Conservation (phyloP, 352 stramenopile species). For the Pythium dissotocum region DNA sequence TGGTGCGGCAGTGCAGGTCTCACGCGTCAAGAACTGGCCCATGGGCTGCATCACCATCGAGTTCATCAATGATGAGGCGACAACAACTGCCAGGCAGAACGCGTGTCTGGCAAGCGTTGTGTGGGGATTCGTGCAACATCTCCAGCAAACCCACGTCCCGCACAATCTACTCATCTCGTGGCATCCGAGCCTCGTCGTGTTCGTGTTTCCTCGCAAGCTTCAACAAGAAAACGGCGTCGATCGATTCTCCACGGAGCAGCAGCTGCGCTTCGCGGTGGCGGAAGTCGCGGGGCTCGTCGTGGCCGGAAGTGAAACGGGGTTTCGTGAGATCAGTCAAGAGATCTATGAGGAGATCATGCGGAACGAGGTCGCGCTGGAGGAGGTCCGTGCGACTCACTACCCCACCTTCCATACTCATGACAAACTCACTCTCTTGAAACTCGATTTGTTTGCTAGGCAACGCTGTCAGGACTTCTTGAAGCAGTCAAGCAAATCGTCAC, state of each 20-base stretch:
- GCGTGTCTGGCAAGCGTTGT: neutral
- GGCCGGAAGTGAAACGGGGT: slow-evolving; percentile 33
- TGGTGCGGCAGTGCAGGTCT: slow-evolving; percentile 19
- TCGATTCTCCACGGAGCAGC: slow-evolving; percentile 15
- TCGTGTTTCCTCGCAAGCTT: slow-evolving; percentile 59
- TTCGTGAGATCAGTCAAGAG: slow-evolving; percentile 39
- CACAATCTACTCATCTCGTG: slow-evolving; percentile 60
- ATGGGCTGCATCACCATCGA: slow-evolving; percentile 48
- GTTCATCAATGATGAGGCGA: neutral
- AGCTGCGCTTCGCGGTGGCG: slow-evolving; percentile 56
- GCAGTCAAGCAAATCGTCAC: too few relatives aligned
- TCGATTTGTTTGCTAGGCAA: too few relatives aligned
- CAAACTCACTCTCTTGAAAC: too few relatives aligned
- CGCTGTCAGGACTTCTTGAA: too few relatives aligned
- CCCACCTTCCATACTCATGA: neutral
- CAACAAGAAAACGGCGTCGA: slow-evolving; percentile 52
- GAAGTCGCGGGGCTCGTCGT: slow-evolving; percentile 64
- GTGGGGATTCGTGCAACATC: slow-evolving; percentile 46
- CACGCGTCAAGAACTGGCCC: slow-evolving; percentile 43
- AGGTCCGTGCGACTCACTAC: slow-evolving; percentile 26
- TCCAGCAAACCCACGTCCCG: slow-evolving; percentile 40
- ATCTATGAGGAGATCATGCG: slow-evolving; percentile 42
- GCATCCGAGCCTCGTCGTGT: slow-evolving; percentile 19
- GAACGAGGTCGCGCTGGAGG: slow-evolving; percentile 49
- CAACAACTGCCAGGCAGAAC: slow-evolving; percentile 6